A percentile compares a stretch with the other conserved stretches of the same genome.
These are phyloP conservation scores for Exserohilum turcica DNA, from an alignment of 2,329 filamentous ascomycete species.

Conservation along the genomic window DNA sequence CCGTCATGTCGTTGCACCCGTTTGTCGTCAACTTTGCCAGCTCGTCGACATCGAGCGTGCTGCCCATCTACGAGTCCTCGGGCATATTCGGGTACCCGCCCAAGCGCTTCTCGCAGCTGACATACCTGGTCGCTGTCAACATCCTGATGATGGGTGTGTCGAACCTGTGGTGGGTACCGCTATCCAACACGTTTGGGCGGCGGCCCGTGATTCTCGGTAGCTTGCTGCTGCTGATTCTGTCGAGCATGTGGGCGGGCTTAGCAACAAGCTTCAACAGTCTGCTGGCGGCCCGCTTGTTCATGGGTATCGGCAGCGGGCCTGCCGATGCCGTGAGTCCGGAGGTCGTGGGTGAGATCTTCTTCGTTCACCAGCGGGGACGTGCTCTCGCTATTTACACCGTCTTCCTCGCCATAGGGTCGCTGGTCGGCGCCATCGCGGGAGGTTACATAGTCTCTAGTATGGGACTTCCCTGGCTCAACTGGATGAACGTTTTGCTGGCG, in stretches of 20 bases:
- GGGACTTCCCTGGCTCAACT: constrained; percentile 49
- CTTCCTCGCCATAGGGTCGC: constrained; percentile 46
- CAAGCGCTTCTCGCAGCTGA: constrained; percentile 39
- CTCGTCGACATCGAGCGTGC: constrained; percentile 43
- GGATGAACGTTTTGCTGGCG: constrained; percentile 48
- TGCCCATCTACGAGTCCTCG: constrained; percentile 44
- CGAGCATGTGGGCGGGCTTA: constrained; percentile 50
- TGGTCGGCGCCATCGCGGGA: constrained; percentile 48
- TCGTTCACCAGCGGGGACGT: constrained; percentile 50
- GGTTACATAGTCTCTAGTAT: constrained; percentile 48
- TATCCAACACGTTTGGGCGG: constrained; percentile 50
- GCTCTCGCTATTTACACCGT: constrained; percentile 52
- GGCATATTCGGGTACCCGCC: constrained; percentile 39
- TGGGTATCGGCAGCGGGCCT: constrained; percentile 46
- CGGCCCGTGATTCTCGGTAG: constrained; percentile 46
- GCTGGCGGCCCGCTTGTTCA: constrained; percentile 46
- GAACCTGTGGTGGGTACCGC: constrained; percentile 51
- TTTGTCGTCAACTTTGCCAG: constrained; percentile 48
- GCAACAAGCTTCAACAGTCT: constrained; percentile 45
- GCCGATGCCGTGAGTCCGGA: constrained; percentile 50
- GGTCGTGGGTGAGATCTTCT: constrained; percentile 51
- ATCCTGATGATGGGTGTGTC: constrained; percentile 47
- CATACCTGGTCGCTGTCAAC: constrained; percentile 48
- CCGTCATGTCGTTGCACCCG: constrained; percentile 47
- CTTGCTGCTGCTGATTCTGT: constrained; percentile 41